Conservation (phyloP, 78 protist species). For the Pigoraptor vietnamica region DNA sequence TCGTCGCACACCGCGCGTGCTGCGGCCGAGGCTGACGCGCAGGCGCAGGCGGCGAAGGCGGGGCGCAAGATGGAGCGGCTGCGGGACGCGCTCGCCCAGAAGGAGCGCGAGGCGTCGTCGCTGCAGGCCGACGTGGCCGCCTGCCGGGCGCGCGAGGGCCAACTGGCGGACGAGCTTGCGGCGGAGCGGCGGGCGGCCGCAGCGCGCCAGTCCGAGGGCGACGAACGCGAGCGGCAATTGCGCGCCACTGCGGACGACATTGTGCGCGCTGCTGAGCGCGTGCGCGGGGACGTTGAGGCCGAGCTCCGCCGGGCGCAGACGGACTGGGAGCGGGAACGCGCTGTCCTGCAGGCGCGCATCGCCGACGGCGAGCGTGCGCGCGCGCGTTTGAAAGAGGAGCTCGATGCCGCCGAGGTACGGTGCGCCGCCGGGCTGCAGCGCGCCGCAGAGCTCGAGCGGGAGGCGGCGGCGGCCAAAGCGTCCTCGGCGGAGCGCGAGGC, state of each 20-base stretch:
- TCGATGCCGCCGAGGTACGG: background rate
- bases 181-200: background rate
- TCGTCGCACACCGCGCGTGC: background rate
- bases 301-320: background rate
- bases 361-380: background rate
- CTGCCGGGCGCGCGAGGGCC: background rate
- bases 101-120: background rate
- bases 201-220: background rate
- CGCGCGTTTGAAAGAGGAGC: background rate
- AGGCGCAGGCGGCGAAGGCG: background rate
- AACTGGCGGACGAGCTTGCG: background rate
- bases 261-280: background rate
- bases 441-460: background rate
- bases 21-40: background rate
- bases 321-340: background rate
- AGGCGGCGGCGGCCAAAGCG: background rate
- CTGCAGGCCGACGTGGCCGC: background rate
- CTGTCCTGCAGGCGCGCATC: background rate
- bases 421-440: background rate
- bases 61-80: background rate
- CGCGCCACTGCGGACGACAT: background rate
- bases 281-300: background rate
- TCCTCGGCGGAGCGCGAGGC: background rate
- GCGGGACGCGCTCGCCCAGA: background rate
- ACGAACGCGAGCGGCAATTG: background rate